Conservation (phyloP, 345 rosid species). For the Eucalyptus sp. region DNA sequence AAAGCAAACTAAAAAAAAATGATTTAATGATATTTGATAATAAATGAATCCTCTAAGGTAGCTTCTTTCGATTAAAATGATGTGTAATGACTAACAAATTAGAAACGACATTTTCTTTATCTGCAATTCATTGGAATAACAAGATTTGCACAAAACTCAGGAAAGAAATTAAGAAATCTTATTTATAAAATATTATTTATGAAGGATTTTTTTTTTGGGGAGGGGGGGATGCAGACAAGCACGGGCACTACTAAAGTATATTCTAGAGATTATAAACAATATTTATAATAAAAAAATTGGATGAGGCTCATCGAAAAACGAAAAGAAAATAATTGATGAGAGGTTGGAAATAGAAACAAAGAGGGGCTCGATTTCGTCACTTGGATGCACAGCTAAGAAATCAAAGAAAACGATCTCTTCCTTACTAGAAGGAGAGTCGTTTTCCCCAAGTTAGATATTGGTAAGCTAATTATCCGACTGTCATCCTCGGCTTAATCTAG, state of each 20-base stretch:
- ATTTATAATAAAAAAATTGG: neutral
- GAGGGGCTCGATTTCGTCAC: neutral
- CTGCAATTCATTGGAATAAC: too few species aligned
- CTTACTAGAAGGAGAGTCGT: too few species aligned
- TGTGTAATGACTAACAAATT: too few species aligned
- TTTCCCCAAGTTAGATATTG: neutral
- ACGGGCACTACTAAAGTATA: neutral
- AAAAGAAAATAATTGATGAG: neutral
- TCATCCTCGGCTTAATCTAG: neutral
- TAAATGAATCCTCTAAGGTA: neutral
- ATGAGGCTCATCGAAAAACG: neutral
- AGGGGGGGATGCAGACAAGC: neutral
- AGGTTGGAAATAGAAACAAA: neutral
- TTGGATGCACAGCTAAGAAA: neutral
- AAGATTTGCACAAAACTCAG: neutral
- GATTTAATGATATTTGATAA: neutral
- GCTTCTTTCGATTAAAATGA: neutral
- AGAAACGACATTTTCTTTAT: too few species aligned
- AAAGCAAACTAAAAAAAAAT: neutral
- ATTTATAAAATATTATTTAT: too few species aligned
- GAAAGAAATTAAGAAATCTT: too few species aligned
- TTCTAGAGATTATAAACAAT: neutral
- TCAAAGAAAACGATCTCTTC: neutral
- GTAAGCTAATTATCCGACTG: neutral
- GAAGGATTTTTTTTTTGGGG: neutral